Conservation (phyloP, 2,329 filamentous ascomycete species). For the Zopfia rhizophila region DNA sequence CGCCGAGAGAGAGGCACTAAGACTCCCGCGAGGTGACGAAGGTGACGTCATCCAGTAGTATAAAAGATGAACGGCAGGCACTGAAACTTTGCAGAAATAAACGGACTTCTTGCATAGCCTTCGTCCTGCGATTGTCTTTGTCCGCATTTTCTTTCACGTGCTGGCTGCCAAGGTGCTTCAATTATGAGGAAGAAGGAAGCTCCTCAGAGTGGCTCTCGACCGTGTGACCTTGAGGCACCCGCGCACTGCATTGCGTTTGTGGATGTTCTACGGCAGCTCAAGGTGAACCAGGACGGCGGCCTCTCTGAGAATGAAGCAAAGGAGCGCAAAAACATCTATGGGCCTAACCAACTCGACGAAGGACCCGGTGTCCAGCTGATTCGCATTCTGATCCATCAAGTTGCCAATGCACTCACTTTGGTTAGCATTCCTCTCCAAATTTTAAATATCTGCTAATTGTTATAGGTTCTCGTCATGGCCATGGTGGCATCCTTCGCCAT, state of each 20-base stretch:
- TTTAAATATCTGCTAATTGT: not conserved
- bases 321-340: constrained; percentile 57
- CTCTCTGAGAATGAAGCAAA: constrained; percentile 69
- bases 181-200: no score
- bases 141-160: no score
- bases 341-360: constrained; percentile 77
- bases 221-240: constrained; percentile 50
- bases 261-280: constrained; percentile 64
- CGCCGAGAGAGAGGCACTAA: no score
- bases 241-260: constrained; percentile 67
- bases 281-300: constrained; percentile 74
- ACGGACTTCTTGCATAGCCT: no score
- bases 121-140: no score
- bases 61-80: no score
- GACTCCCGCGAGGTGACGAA: no score
- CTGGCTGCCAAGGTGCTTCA: no score
- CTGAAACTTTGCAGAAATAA: no score
- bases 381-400: constrained; percentile 77
- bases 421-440: constrained; percentile 50
- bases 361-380: constrained; percentile 75
- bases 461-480: constrained; percentile 55
- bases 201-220: no score
- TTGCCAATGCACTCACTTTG: constrained; percentile 82
- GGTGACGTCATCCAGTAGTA: no score
- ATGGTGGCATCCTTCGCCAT: constrained; percentile 60